These are phyloP conservation scores for Aspergillus incahuasiensis DNA, from an alignment of 495 filamentous ascomycete genomes.

Conservation along the genomic window DNA sequence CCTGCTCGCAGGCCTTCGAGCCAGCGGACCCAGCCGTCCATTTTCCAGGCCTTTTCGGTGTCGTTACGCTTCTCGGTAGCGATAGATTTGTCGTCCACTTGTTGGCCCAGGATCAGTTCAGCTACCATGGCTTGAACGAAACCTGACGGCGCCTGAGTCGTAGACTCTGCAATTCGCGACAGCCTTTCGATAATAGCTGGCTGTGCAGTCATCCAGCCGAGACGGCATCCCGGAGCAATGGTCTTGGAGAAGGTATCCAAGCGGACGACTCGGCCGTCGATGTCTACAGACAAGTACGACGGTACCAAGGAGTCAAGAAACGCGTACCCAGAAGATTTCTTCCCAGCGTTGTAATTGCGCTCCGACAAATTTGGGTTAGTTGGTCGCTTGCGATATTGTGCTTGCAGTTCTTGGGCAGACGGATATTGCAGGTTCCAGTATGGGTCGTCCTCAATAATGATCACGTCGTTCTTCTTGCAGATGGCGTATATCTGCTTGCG, in stretches of 20 bases:
- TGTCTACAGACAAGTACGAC: conserved; percentile 70
- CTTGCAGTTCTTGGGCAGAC: conserved; percentile 47
- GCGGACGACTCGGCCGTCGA: conserved; percentile 80
- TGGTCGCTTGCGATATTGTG: conserved; percentile 30
- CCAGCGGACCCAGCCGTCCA: conserved; percentile 86
- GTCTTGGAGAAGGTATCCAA: conserved; percentile 83
- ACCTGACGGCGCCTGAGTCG: conserved; percentile 79
- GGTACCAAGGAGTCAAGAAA: conserved; percentile 86
- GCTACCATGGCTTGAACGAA: conserved; percentile 83
- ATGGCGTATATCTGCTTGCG: conserved; percentile 74
- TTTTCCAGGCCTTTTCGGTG: conserved; percentile 61
- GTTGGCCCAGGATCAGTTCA: conserved; percentile 68
- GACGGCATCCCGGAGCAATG: conserved; percentile 67
- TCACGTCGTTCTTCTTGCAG: conserved; percentile 79
- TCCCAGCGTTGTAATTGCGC: conserved; percentile 41
- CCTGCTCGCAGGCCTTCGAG: conserved; percentile 71
- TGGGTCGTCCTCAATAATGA: conserved; percentile 92
- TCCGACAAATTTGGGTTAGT: conserved; percentile 3
- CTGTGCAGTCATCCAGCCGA: conserved; percentile 79
- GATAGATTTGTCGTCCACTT: conserved; percentile 29
- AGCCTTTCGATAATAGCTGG: conserved; percentile 71
- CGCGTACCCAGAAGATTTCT: conserved; percentile 61
- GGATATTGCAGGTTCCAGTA: conserved; percentile 96
- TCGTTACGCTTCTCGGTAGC: conserved; percentile 19
- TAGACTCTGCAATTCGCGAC: conserved; percentile 64